Evolutionary conservation across 495 filamentous ascomycete genomes (phyloP), one percentile per base, ranked within the genome.

Genomic region (Choiromyces venosus): DNA sequence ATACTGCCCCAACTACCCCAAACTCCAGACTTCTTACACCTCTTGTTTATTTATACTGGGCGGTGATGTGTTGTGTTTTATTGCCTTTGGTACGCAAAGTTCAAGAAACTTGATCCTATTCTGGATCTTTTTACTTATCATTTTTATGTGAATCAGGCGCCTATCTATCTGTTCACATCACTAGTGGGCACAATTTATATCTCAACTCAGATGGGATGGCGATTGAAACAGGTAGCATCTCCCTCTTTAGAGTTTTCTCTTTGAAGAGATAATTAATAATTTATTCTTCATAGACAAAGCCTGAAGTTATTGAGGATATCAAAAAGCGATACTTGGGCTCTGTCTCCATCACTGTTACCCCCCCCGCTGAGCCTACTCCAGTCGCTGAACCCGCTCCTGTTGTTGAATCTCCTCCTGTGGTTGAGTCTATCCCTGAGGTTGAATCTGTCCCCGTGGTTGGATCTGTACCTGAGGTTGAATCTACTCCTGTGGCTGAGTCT

Each of bases 1-100:
- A 72, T 67, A 77, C 75, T 67, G 52, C 37, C 35, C 29, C 75
- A 46, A 77, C 69, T 66, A 67, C 75, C 44, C 75, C 75, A 36
- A 72, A 73, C 37, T 77, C 75, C 3, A 68, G 66, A 37, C 65
- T 77, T 42, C 69, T 64, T 71, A 66, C 74, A 21, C 75, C 75
- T 35, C 74, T 77, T 69, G 75, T 39, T n/a, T 72, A 72, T 37
- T 40, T 72, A 39, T 66, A 67, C 71, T 52, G 39, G 61, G 76
- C 76, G 66, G 18, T 77, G 33, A 73, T 69, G 56, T 73, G 65
- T 67, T 77, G 74, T 73, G 66, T 77, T 64, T 69, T 70, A 67
- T 71, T 77, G 29, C 69, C 75, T 61, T 70, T 72, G 75, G 75
- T 77, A 77, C 70, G 75, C 74, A 77, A 66, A 70, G 69, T 77